Evolutionary conservation across 2,329 filamentous ascomycete species (phyloP), one percentile per base, ranked within the genome.

Genomic region (Diaporthe ampelina): DNA sequence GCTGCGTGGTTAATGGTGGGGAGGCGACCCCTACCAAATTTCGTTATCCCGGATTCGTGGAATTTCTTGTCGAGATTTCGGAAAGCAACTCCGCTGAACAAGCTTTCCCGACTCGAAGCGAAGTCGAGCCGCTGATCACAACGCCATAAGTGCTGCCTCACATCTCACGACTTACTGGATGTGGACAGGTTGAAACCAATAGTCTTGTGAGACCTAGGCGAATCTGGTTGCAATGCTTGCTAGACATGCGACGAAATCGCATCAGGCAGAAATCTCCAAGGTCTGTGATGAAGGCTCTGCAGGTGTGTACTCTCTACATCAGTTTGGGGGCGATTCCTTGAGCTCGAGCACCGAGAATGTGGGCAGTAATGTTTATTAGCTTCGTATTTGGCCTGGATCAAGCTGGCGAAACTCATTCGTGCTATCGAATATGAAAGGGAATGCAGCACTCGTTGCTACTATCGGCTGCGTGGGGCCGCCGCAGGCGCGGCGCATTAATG

Each of bases 41-140:
- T 61, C 69, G 52, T n/a, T 45, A 61, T 24, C 45, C 57, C 43
- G 69, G 69, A 71, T 71, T 71, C 69, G 69, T 71, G 69, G 69
- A 61, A 71, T 48, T 71, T 50, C 17, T 37, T 9, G 40, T 52
- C 52, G 24, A 21, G 21, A 10, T 35, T 52, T 71, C 69, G 69
- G 69, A 61, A 50, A 50, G 69, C 29, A 71, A n/a, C 43, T 50
- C 29, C 48, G 45, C 26, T 32, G 15, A 52, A 48, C 29, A 43
- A 52, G 37, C 69, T 52, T 71, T 43, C 15, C 29, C 45, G 48
- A 54, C 10, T 17, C 17, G 24, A 52, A 29, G 56, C 43, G 54
- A 71, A 61, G 29, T 19, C 54, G 54, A 24, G 68, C 68, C 29
- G 61, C 61, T 50, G 61, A 67, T 67, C 43, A 50, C 45, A 50